These are phyloP conservation scores for Tolypocladium inflatum DNA, from an alignment of 2,329 filamentous ascomycete species.

Conservation along the genomic window DNA sequence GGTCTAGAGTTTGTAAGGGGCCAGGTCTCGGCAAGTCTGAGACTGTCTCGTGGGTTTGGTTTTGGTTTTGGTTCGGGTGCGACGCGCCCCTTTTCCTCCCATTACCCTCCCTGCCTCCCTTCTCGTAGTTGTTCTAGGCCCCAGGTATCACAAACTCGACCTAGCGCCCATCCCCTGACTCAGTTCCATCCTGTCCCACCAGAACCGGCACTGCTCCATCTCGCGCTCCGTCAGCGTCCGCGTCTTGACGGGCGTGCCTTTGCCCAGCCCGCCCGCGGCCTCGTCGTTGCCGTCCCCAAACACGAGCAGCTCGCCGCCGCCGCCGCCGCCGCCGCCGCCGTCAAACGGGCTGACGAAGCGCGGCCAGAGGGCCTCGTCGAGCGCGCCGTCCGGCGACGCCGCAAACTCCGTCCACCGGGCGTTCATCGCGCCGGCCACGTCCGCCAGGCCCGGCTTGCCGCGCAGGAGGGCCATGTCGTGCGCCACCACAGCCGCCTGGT, in stretches of 20 bases:
- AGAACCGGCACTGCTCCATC: conserved; percentile 44
- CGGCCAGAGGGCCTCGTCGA: conserved; percentile 26
- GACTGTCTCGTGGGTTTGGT: not conserved
- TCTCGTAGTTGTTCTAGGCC: not conserved
- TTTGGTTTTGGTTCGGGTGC: not conserved
- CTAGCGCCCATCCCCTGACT: conserved; percentile 14
- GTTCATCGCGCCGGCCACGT: conserved; percentile 31
- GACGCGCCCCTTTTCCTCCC: not conserved
- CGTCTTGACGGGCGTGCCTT: conserved; percentile 34
- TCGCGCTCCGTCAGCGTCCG: conserved; percentile 32
- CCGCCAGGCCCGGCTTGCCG: conserved; percentile 24
- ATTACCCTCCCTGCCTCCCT: no score
- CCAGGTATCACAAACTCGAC: not conserved
- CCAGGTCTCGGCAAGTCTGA: not conserved
- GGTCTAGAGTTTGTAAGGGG: not conserved
- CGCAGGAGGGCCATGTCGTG: conserved; percentile 29
- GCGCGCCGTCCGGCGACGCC: conserved; percentile 17
- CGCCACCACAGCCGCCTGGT: conserved; percentile 32
- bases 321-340: conserved; percentile 1
- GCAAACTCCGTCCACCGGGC: conserved; percentile 27
- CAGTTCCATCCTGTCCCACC: conserved; percentile 43
- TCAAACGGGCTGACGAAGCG: conserved; percentile 30
- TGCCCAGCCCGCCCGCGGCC: conserved; percentile 23
- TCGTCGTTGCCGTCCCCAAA: conserved; percentile 55
- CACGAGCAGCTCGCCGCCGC: conserved; percentile 33